These are phyloP conservation scores for Auricularia cornea DNA, from an alignment of 768 basidiomycete species.

Conservation along the genomic window DNA sequence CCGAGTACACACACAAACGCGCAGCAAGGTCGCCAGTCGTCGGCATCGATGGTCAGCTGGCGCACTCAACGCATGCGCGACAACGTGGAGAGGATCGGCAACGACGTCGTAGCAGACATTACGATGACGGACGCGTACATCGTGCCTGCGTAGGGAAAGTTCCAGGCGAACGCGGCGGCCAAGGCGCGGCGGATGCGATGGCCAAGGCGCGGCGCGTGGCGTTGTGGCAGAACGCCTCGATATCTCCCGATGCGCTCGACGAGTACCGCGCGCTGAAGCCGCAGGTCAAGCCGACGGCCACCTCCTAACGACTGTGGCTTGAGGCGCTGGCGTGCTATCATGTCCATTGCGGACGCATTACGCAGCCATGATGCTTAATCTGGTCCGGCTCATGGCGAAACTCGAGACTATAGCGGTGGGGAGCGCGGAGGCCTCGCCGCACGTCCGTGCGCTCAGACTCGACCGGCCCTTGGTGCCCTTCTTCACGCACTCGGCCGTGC, in stretches of 20 bases:
- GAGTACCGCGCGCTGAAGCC: constrained; percentile 87
- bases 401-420: no score
- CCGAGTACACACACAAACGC: constrained; percentile 72
- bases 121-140: constrained; percentile 45
- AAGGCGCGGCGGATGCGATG: constrained; percentile 64
- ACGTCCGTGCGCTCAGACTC: no score
- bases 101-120: constrained; percentile 56
- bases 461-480: no score
- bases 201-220: constrained; percentile 67
- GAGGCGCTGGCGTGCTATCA: no score
- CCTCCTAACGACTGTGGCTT: constrained; percentile 79
- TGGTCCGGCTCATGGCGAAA: no score
- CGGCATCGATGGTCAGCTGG: constrained; percentile 77
- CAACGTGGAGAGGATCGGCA: constrained; percentile 55
- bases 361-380: no score
- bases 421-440: no score
- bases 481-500: no score
- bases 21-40: constrained; percentile 66
- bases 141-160: constrained; percentile 50
- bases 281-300: constrained; percentile 65
- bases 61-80: constrained; percentile 69
- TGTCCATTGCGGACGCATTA: no score
- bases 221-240: constrained; percentile 63
- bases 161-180: constrained; percentile 59
- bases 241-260: constrained; percentile 76